These are phyloP conservation scores for Pisolithus sp. DNA, from an alignment of 768 basidiomycete species.

Conservation along the genomic window DNA sequence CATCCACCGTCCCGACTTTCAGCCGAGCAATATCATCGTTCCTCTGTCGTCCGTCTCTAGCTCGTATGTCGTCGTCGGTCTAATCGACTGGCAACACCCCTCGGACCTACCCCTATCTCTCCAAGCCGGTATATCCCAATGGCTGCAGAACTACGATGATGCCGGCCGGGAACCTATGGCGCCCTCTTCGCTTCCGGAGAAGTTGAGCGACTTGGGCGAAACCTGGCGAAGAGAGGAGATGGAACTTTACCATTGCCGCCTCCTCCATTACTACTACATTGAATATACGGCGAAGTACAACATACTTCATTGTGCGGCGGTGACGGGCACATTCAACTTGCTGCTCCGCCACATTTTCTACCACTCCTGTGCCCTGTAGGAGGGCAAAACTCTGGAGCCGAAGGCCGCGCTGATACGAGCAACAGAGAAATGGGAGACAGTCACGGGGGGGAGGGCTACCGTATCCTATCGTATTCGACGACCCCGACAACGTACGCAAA, in stretches of 20 bases:
- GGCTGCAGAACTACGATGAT: slow-evolving; percentile 44
- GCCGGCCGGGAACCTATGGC: slow-evolving; percentile 31
- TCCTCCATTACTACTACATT: slow-evolving; percentile 47
- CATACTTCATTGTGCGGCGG: slow-evolving; percentile 33
- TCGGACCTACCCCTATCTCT: slow-evolving; percentile 49
- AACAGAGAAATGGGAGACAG: slow-evolving; percentile 36
- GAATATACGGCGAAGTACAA: slow-evolving; percentile 40
- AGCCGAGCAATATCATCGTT: slow-evolving; percentile 44
- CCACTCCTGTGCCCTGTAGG: slow-evolving; percentile 41
- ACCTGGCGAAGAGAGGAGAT: slow-evolving; percentile 24
- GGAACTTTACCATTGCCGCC: slow-evolving; percentile 38
- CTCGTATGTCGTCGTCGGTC: slow-evolving; percentile 34
- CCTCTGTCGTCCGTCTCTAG: slow-evolving; percentile 38
- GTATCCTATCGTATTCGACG: slow-evolving; percentile 43
- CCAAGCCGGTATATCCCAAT: slow-evolving; percentile 37
- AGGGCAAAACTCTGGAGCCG: slow-evolving; percentile 43
- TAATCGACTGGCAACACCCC: slow-evolving; percentile 53
- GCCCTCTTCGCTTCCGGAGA: slow-evolving; percentile 39
- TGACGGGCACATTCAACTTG: slow-evolving; percentile 31
- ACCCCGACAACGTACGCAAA: slow-evolving; percentile 35
- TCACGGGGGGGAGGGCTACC: slow-evolving; percentile 32
- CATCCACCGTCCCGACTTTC: slow-evolving; percentile 42
- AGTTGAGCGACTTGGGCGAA: slow-evolving; percentile 36
- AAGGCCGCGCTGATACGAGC: slow-evolving; percentile 41
- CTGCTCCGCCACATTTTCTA: slow-evolving; percentile 38